A percentile compares a stretch with the other conserved stretches of the same genome.
phyloP scores from a whole-genome alignment of 139 green algal genomes.

The Auxenochlorella pyrenoidosa region DNA sequence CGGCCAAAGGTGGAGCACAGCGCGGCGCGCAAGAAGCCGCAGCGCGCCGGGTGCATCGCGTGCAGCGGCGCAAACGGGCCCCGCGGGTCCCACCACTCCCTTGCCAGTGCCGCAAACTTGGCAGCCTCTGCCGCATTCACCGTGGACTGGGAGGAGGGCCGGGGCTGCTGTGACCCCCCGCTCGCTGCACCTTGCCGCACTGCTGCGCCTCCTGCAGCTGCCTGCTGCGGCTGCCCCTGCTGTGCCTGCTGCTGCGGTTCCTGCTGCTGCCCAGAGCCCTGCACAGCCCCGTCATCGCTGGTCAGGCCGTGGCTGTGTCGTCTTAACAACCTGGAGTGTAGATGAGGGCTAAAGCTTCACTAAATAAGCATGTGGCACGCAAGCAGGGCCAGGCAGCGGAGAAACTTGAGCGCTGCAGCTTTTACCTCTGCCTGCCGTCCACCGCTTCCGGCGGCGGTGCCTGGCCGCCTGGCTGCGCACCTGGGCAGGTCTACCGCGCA shows the following conservation, averaged over 20 bases:
- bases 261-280: neutral
- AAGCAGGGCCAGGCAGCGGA: no score
- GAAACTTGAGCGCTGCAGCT: no score
- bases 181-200: neutral
- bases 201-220: neutral
- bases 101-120: constrained; percentile 85
- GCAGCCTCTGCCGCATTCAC: constrained; percentile 75
- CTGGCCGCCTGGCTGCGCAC: neutral
- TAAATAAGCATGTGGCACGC: no score
- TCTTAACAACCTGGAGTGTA: neutral
- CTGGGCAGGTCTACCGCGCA: neutral
- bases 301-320: neutral
- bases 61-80: constrained; percentile 89
- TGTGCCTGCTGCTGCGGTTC: neutral
- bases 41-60: constrained; percentile 84
- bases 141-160: neutral
- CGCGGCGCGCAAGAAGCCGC: constrained; percentile 76
- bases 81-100: constrained; percentile 81
- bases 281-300: neutral
- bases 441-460: neutral
- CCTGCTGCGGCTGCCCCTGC: neutral
- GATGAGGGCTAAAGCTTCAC: neutral
- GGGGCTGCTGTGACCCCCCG: neutral
- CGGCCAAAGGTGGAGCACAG: constrained; percentile 56
- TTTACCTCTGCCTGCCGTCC: neutral